phyloP scores from a whole-genome alignment of 257 asterid genomes.

The Petrea volubilis region DNA sequence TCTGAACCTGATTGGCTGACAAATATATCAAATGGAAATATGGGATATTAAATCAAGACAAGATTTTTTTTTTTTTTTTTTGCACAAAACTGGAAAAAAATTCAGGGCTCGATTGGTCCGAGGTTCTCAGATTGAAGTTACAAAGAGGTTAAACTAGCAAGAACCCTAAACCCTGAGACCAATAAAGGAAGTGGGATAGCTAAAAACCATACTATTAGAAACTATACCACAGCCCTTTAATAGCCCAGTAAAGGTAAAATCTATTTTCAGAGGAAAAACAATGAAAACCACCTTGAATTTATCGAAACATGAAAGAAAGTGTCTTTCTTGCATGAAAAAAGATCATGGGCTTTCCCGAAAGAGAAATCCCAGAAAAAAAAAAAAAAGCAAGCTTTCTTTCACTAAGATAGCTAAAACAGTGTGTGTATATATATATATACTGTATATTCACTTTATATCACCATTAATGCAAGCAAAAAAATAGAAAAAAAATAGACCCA shows the following conservation, averaged over 20 bases:
- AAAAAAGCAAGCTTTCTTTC: not conserved
- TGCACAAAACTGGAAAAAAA: slow-evolving; percentile 28
- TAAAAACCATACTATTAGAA: slow-evolving; percentile 16
- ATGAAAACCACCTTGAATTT: slow-evolving; percentile 25
- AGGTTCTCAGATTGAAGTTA: slow-evolving; percentile 2
- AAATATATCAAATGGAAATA: slow-evolving; percentile 2
- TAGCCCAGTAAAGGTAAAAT: slow-evolving; percentile 8
- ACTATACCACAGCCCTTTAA: slow-evolving; percentile 14
- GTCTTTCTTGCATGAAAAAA: slow-evolving; percentile 22
- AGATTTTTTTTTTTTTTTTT: too few species aligned
- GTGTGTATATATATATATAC: not conserved
- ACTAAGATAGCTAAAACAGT: slow-evolving; percentile 19
- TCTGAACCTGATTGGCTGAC: not conserved
- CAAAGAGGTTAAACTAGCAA: slow-evolving; percentile 18
- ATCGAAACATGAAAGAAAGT: slow-evolving; percentile 16
- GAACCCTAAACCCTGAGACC: slow-evolving; percentile 48
- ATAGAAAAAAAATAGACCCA: slow-evolving; percentile 12
- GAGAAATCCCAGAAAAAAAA: slow-evolving; percentile 17
- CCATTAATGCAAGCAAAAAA: not conserved
- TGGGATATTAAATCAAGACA: slow-evolving; percentile 4
- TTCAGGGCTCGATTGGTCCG: slow-evolving; percentile 18
- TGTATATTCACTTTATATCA: not conserved
- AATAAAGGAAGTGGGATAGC: slow-evolving; percentile 18
- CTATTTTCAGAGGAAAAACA: not conserved
- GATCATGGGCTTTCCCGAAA: slow-evolving; percentile 8